Evolutionary conservation across 225 moss, liverwort and hornwort species (phyloP).

Genomic region (Anthoceros angustus): DNA sequence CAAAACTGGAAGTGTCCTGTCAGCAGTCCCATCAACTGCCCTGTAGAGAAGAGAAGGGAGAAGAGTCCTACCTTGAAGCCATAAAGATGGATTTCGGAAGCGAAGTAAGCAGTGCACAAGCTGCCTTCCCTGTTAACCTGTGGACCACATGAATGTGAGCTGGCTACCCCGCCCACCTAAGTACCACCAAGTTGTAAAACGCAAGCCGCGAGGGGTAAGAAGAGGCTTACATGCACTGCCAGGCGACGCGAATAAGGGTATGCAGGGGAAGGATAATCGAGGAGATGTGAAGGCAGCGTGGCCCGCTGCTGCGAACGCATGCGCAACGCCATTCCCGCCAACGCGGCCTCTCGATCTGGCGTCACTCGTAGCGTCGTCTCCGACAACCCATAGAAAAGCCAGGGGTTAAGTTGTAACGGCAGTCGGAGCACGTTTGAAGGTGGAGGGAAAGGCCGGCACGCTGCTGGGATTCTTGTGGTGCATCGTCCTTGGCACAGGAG

Average conservation of each 20-base stretch:
- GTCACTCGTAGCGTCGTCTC: too few species aligned
- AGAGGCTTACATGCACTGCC: constrained; percentile 29
- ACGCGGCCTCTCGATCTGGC: too few species aligned
- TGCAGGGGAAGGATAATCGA: constrained; percentile 31
- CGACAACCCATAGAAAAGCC: too few species aligned
- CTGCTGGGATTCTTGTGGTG: too few species aligned
- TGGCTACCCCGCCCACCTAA: not conserved
- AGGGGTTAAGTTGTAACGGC: too few species aligned
- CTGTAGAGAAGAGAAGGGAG: not conserved
- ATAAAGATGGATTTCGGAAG: constrained; percentile 50
- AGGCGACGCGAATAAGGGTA: constrained; percentile 46
- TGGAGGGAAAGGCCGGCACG: too few species aligned
- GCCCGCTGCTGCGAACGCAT: constrained; percentile 28
- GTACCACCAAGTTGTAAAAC: not conserved
- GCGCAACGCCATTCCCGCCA: constrained; percentile 8
- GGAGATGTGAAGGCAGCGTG: constrained; percentile 18
- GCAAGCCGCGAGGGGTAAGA: not conserved
- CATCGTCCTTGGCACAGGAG: too few species aligned
- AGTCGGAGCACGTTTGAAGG: too few species aligned
- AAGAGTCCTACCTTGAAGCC: constrained; percentile 36
- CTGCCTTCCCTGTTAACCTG: constrained; percentile 50
- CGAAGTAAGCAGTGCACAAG: constrained; percentile 43
- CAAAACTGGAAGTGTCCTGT: constrained; percentile 1
- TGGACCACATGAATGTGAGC: not conserved
- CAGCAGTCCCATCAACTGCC: not conserved